Base-by-base conservation (phyloP, 2,329 filamentous ascomycete genomes). In the Colletotrichum sp. region DNA sequence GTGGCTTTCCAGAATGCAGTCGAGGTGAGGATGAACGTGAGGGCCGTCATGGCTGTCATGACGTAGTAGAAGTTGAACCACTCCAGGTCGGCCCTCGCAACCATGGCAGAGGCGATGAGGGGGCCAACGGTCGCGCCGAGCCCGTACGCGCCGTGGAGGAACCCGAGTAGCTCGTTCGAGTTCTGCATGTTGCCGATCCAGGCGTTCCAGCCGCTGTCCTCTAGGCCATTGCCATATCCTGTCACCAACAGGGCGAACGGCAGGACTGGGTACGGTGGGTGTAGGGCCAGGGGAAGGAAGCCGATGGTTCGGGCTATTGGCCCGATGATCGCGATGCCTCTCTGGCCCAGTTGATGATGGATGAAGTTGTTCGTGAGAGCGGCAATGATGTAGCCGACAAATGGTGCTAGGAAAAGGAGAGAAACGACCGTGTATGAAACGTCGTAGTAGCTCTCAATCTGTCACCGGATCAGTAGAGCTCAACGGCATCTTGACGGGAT, bases 21-120 rank as follows among this genome's bases (percentile, higher is more conserved):
- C 2, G 86, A 81, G 1, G 88, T 89, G 4, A 88, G 84, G 5
- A 85, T 69, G 8, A 93, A 82, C 80, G 95, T 93, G 30, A 93
- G 77, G 2, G 83, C 86, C 0, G 91, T 88, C 64, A 91, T 82
- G 13, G 85, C 91, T 59, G 94, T 88, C 92, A 96, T 94, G 72
- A 95, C 84, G 81, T 95, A 95, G 83, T 95, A 96, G 83, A 94
- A 96, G 13, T 87, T 87, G 79, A 93, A 95, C 95, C 95, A 97
- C 0, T 86, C 86, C 67, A 93, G 81, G 6, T 85, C 78, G 0
- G 85, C 91, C 78, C 91, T 91, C 0, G 93, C 92, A 44, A 96
- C 90, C 90, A 96, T 92, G 6, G 90, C 89, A 0, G 94, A 95
- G 2, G 94, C 94, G 75, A 95, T 88, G 8, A 96, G 83, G 0